Conservation (phyloP, 2,329 filamentous ascomycete species). For the Tothia fuscella region DNA sequence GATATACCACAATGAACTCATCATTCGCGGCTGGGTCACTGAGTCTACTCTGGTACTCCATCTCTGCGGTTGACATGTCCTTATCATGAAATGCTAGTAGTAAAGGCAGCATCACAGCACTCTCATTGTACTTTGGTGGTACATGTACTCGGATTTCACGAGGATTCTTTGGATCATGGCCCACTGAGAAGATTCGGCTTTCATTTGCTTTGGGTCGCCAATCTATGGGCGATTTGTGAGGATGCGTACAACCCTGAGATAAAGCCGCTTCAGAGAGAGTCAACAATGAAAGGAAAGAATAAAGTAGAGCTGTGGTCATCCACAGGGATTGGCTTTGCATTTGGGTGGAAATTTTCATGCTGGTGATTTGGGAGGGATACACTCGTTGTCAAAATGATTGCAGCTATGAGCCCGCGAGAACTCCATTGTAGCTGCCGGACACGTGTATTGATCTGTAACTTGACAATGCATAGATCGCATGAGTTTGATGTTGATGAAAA, state of each 20-base stretch:
- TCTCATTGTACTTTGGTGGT: neutral
- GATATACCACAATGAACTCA: conserved; percentile 7
- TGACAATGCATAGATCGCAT: too few relatives aligned
- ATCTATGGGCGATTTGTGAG: conserved; percentile 2
- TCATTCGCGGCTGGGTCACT: conserved; percentile 1
- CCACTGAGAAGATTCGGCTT: conserved; percentile 3
- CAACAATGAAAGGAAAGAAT: neutral
- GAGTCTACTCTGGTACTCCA: conserved; percentile 1
- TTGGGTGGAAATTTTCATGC: too few relatives aligned
- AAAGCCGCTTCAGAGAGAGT: neutral
- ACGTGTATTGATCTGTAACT: too few relatives aligned
- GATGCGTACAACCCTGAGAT: neutral
- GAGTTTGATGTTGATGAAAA: too few relatives aligned
- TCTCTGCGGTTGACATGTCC: neutral
- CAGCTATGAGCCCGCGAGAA: too few relatives aligned
- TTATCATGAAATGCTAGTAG: conserved; percentile 8
- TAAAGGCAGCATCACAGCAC: neutral
- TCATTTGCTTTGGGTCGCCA: conserved; percentile 8
- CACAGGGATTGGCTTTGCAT: too few relatives aligned
- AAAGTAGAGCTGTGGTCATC: too few relatives aligned
- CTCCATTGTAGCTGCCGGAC: too few relatives aligned
- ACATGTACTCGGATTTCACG: conserved; percentile 5
- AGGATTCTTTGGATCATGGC: conserved; percentile 4
- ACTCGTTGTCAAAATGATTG: too few relatives aligned
- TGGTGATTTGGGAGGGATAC: too few relatives aligned